Conservation (phyloP, 352 stramenopile species). For the Phytophthora brassicae region DNA sequence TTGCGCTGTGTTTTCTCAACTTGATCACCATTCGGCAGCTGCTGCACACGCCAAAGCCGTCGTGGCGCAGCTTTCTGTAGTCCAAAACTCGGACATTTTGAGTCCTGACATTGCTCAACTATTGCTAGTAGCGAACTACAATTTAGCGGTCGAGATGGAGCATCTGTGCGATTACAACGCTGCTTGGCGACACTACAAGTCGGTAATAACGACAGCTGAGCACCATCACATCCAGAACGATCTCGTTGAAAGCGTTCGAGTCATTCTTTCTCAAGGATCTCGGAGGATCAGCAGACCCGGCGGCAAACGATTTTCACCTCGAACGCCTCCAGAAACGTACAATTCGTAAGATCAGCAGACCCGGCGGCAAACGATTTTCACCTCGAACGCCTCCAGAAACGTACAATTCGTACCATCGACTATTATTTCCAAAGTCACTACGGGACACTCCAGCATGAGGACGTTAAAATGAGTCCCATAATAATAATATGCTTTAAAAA, state of each 20-base stretch:
- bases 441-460: slow-evolving; percentile 15
- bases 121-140: slow-evolving; percentile 58
- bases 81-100: background rate
- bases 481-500: slow-evolving; percentile 23
- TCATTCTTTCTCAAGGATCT: slow-evolving; percentile 24
- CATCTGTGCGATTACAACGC: slow-evolving; percentile 36
- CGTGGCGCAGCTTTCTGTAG: slow-evolving; percentile 33
- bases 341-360: slow-evolving; percentile 7
- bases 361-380: slow-evolving; percentile 8
- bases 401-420: slow-evolving; percentile 13
- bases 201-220: slow-evolving; percentile 29
- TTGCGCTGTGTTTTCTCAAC: slow-evolving; percentile 60
- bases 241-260: slow-evolving; percentile 27
- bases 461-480: background rate
- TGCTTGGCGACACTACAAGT: slow-evolving; percentile 25
- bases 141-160: slow-evolving; percentile 60
- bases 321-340: slow-evolving; percentile 16
- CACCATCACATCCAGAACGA: slow-evolving; percentile 22
- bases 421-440: slow-evolving; percentile 30
- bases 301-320: slow-evolving; percentile 10
- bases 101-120: slow-evolving; percentile 25
- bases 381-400: slow-evolving; percentile 17
- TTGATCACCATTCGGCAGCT: slow-evolving; percentile 47
- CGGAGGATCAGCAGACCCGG: slow-evolving; percentile 5
- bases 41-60: slow-evolving; percentile 48